A percentile compares a stretch with the other conserved stretches of the same genome.
phyloP scores from a whole-genome alignment of 768 basidiomycete genomes.

The Amanita pseudoporphyria region DNA sequence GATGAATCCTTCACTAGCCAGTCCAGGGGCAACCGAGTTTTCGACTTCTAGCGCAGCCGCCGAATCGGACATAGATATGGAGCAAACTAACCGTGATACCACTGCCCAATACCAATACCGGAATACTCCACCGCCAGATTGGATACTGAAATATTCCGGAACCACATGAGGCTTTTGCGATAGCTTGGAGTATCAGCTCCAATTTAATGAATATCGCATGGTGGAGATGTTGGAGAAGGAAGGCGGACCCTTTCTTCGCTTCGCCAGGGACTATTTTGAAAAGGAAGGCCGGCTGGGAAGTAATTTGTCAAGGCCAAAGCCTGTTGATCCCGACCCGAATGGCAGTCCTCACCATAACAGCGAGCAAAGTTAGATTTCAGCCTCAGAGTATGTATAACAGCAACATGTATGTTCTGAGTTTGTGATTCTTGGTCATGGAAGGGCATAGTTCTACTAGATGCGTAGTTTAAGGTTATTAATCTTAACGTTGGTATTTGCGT shows the following conservation, averaged over 20 bases:
- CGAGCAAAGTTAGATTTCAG: background rate
- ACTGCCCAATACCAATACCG: too few species aligned
- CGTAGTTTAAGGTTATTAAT: background rate
- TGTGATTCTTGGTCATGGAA: background rate
- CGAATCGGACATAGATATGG: too few species aligned
- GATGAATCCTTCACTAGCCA: too few species aligned
- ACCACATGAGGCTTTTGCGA: conserved; percentile 36
- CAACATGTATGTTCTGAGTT: background rate
- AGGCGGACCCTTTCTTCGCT: conserved; percentile 28
- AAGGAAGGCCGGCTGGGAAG: conserved; percentile 24
- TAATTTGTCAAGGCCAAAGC: background rate
- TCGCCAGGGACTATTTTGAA: conserved; percentile 29
- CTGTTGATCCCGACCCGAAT: background rate
- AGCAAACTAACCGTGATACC: too few species aligned
- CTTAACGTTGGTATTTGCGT: too few species aligned
- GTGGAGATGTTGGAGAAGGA: conserved; percentile 33
- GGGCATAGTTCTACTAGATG: background rate
- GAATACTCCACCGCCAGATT: background rate
- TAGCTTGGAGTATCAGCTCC: conserved; percentile 36
- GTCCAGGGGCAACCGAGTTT: too few species aligned
- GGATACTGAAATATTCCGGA: conserved; percentile 3
- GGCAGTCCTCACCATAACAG: background rate
- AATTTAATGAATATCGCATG: conserved; percentile 35
- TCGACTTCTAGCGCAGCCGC: too few species aligned
- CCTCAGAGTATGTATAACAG: background rate